Evolutionary conservation across 106 monocot species (phyloP).

Genomic region (Chionographis japonica): DNA sequence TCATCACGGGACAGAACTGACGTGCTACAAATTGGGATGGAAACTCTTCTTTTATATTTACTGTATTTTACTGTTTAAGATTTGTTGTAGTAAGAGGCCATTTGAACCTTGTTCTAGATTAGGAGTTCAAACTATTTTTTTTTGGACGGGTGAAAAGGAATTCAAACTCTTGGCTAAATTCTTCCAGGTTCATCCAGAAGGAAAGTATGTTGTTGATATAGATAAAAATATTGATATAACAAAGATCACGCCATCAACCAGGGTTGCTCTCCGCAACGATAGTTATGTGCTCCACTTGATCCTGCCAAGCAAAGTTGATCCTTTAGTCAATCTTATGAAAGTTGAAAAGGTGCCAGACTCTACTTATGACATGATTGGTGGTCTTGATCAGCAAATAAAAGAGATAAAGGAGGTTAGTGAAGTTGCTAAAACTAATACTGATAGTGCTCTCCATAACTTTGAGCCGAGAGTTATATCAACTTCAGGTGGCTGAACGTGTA

Average conservation of each 20-base stretch:
- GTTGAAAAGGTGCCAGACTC: conserved; percentile 99
- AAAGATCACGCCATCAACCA: conserved; percentile 93
- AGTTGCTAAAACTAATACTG: neutral
- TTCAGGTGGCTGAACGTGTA: too few species aligned
- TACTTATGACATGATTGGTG: conserved; percentile 99
- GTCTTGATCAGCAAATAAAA: conserved; percentile 98
- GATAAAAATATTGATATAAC: conserved; percentile 98
- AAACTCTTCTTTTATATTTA: too few species aligned
- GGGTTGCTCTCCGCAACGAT: conserved; percentile 97
- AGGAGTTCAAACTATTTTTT: too few species aligned
- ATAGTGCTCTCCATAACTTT: too few species aligned
- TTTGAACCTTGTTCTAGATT: too few species aligned
- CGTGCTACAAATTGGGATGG: too few species aligned
- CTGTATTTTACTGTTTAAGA: too few species aligned
- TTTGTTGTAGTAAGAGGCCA: too few species aligned
- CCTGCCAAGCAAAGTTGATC: conserved; percentile 96
- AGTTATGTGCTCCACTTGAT: conserved; percentile 94
- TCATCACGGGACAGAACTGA: too few species aligned
- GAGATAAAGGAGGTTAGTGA: conserved; percentile 95
- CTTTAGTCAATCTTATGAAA: conserved; percentile 96
- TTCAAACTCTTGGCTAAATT: neutral
- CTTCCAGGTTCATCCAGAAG: conserved; percentile 94
- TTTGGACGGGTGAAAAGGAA: too few species aligned
- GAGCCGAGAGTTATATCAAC: neutral
- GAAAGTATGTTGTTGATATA: conserved; percentile 96